These are phyloP conservation scores for Ophiostoma sp. DNA, from an alignment of 2,329 filamentous ascomycete genomes.

Conservation along the genomic window DNA sequence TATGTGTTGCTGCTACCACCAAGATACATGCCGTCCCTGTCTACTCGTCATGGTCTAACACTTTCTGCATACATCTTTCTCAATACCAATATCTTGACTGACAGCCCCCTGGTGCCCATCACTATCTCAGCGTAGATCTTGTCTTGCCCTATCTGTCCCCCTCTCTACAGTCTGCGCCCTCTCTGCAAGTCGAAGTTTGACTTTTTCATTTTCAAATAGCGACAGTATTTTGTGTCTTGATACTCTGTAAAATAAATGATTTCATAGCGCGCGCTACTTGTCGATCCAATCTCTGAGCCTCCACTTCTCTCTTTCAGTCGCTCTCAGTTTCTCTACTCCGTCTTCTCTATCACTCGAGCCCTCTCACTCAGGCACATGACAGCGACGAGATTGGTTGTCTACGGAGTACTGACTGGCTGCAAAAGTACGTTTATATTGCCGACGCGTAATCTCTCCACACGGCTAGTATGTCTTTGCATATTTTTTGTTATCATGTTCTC, in stretches of 20 bases:
- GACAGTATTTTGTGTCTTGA: not conserved
- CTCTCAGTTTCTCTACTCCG: not conserved
- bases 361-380: not conserved
- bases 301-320: not conserved
- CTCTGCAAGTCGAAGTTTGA: not conserved
- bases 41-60: not conserved
- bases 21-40: not conserved
- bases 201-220: not conserved
- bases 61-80: not conserved
- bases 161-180: not conserved
- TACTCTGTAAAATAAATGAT: too few relatives aligned
- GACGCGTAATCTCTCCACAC: constrained; percentile 5
- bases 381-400: not conserved
- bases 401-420: not conserved
- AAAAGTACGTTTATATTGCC: not conserved
- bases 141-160: not conserved
- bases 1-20: too few relatives aligned
- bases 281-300: constrained; percentile 11
- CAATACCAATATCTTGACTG: not conserved
- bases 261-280: not conserved
- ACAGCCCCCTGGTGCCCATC: not conserved
- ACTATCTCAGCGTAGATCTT: not conserved
- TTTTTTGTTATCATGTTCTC: not conserved
- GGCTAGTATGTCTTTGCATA: not conserved
- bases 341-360: not conserved